These are phyloP conservation scores for Avicennia marina DNA, from an alignment of 257 asterid species.

Conservation along the genomic window DNA sequence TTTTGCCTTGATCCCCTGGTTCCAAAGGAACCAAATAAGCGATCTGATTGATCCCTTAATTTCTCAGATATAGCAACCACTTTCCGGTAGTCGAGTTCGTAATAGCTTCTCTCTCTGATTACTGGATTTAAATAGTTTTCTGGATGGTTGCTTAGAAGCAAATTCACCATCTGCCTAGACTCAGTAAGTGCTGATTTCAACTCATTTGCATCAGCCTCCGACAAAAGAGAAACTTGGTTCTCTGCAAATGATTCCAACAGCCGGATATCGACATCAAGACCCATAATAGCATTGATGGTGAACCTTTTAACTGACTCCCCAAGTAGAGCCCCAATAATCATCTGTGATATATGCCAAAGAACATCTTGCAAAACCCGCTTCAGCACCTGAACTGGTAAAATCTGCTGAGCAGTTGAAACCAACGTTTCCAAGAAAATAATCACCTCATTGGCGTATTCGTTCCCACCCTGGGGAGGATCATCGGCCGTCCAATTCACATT, in stretches of 20 bases:
- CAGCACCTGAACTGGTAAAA: conserved; percentile 81
- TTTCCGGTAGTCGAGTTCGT: conserved; percentile 69
- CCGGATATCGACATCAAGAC: conserved; percentile 70
- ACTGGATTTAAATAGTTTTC: conserved; percentile 91
- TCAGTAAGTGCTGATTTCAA: conserved; percentile 71
- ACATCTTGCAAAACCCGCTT: conserved; percentile 82
- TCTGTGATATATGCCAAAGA: conserved; percentile 85
- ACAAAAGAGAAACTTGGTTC: conserved; percentile 60
- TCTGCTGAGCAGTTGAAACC: conserved; percentile 88
- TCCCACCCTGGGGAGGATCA: conserved; percentile 73
- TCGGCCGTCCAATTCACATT: conserved; percentile 93
- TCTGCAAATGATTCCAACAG: conserved; percentile 94
- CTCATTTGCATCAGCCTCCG: conserved; percentile 60
- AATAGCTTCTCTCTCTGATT: conserved; percentile 86
- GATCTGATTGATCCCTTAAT: conserved; percentile 82
- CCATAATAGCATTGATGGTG: conserved; percentile 65
- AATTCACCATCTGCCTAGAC: conserved; percentile 85
- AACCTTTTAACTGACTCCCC: conserved; percentile 86
- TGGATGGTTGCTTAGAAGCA: conserved; percentile 88
- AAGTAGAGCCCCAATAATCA: conserved; percentile 63
- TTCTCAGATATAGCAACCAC: conserved; percentile 85
- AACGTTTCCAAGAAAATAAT: conserved; percentile 83
- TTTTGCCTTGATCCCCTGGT: conserved; percentile 84
- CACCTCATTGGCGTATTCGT: conserved; percentile 87
- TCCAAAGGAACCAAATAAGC: conserved; percentile 81